Conservation (phyloP, 2,329 filamentous ascomycete genomes). For the Hypoxylon sp. region DNA sequence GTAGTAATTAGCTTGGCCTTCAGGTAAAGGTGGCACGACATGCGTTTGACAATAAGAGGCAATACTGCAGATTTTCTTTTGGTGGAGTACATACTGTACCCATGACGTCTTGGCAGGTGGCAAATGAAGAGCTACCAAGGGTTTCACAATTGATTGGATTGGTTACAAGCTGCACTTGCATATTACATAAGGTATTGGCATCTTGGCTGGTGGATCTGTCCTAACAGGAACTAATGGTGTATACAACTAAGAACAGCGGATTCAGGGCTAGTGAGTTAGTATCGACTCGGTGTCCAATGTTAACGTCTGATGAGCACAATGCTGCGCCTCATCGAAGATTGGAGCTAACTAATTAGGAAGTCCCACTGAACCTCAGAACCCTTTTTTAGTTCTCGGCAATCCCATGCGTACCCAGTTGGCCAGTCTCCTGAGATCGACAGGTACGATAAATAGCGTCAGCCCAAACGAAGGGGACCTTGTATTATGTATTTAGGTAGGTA, state of each 20-base stretch:
- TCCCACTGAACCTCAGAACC: slow-evolving; percentile 13
- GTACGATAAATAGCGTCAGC: slow-evolving; percentile 32
- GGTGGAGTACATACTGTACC: neutral
- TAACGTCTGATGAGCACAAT: slow-evolving; percentile 27
- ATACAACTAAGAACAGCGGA: neutral
- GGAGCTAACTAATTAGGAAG: slow-evolving; percentile 21
- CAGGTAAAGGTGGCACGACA: too few species aligned
- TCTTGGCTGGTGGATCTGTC: slow-evolving; percentile 10
- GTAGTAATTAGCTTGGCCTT: too few species aligned
- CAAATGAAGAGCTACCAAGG: neutral
- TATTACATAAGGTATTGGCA: slow-evolving; percentile 14
- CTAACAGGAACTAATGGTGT: slow-evolving; percentile 18
- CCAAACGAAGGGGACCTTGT: slow-evolving; percentile 13
- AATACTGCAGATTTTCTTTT: neutral
- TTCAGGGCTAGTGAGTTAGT: neutral
- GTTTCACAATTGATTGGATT: slow-evolving; percentile 4
- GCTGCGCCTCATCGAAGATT: slow-evolving; percentile 39
- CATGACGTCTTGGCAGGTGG: neutral
- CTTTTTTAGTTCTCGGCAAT: slow-evolving; percentile 32
- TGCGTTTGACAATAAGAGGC: neutral
- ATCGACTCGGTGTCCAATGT: slow-evolving; percentile 18
- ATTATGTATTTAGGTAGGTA: slow-evolving; percentile 2
- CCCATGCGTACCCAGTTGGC: neutral
- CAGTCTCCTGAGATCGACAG: slow-evolving; percentile 32
- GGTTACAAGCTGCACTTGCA: neutral